Base-by-base conservation (phyloP, 2,329 filamentous ascomycete genomes). In the Sphaerulina populicola region DNA sequence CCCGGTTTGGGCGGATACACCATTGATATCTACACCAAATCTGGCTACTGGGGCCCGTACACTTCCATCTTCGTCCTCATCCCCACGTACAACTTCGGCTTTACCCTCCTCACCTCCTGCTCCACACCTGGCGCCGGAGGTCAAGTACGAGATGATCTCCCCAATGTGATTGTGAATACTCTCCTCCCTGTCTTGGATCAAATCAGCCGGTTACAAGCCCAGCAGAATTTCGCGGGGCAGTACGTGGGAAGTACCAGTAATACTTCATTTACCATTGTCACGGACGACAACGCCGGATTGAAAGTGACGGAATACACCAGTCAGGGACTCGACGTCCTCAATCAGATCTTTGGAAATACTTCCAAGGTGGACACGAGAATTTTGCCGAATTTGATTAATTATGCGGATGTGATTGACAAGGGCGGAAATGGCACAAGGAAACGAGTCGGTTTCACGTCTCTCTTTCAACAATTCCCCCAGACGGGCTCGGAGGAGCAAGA, bases 21-120 rank as follows among this genome's bases (percentile, higher is more conserved):
- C 1, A 53, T 76, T 11, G 73, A 77, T 23, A 47, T 77, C 2
- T 76, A 75, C 60, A 70, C 71, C 21, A 78, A 77, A 58, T 63
- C 59, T 2, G 75, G 75, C 2, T 70, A 49, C 54, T 74, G 2
- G 69, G 70, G 54, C 10, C 15, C 27, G 15, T 53, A 58, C 36
- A 49, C 51, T 33, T 57, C 54, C 3, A 23, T 58, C 1, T 56
- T 75, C 0, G 68, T 65, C 14, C 58, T 77, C 2, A 61, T 77
- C 0, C 73, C 74, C 0, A 73, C 77, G 55, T 76, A 76, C 56
- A 70, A 71, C 42, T 54, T 75, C 6, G 70, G 69, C 29, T 60
- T 74, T 47, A 66, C 68, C 4, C 57, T 76, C 9, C 57, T 77
- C 64, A 0, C 69, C 67, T 8, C 51, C 56, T 33, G n/a, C 42